Conservation (phyloP, 768 basidiomycete species). For the Collybia sp. region DNA sequence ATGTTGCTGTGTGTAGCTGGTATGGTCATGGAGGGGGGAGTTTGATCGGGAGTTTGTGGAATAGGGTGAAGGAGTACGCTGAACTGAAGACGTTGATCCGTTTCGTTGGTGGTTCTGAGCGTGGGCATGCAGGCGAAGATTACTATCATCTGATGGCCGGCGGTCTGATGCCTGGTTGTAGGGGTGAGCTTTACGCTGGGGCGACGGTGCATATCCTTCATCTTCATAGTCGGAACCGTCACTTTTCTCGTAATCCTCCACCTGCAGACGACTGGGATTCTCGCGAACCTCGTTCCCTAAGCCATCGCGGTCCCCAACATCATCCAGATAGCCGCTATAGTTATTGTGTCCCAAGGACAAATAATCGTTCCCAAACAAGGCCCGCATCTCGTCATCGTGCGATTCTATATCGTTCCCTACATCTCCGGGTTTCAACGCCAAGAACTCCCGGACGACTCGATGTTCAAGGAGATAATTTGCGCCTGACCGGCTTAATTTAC, state of each 20-base stretch:
- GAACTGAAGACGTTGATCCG: conserved; percentile 43
- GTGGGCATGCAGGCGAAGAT: conserved; percentile 35
- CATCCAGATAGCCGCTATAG: conserved; percentile 25
- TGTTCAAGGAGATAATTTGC: conserved; percentile 82
- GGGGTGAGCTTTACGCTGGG: conserved; percentile 35
- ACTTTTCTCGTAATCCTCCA: conserved; percentile 43
- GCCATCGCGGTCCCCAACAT: conserved; percentile 27
- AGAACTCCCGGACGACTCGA: conserved; percentile 74
- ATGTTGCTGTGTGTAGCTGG: conserved; percentile 22
- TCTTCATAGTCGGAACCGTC: conserved; percentile 69
- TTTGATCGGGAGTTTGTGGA: conserved; percentile 38
- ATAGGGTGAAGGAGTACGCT: conserved; percentile 31
- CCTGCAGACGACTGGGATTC: conserved; percentile 44
- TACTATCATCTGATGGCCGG: conserved; percentile 33
- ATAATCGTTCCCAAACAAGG: conserved; percentile 31
- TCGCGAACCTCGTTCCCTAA: conserved; percentile 41
- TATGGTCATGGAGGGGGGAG: conserved; percentile 28
- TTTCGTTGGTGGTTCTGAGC: conserved; percentile 48
- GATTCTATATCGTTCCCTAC: conserved; percentile 65
- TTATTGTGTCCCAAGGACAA: conserved; percentile 4
- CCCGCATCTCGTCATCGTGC: conserved; percentile 53
- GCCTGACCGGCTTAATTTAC: conserved; percentile 60
- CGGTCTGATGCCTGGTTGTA: conserved; percentile 28
- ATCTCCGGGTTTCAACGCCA: conserved; percentile 84
- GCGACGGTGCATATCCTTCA: conserved; percentile 44